Evolutionary conservation across 2,329 filamentous ascomycete genomes (phyloP), one percentile per base, ranked within the genome.

Genomic region (Mycosphaerella sp.): DNA sequence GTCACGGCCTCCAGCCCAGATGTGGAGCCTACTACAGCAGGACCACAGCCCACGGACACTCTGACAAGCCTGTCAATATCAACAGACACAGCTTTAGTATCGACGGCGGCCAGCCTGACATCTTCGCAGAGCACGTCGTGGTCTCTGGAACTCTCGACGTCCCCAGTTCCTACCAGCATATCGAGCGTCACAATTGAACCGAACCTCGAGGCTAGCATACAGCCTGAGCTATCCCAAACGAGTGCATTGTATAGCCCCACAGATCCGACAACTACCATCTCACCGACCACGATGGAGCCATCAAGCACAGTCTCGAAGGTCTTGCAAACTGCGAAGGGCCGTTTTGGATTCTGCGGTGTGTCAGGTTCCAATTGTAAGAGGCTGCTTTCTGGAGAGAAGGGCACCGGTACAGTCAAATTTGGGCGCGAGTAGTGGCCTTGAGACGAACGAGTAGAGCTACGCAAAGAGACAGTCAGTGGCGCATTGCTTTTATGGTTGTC

Each of bases 271-370:
- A 48, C 46, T 26, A 14, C 45, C 12, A 23, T 51, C 4, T 43
- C 48, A 2, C 31, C 48, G 1, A 51, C 39, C 1, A 51, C 48
- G 3, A 45, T 51, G n/a, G 48, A 51, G 40, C 48, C 48, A 7
- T 31, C 48, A 5, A 44, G 36, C 31, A 43, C 48, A 29, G 29
- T 26, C 34, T 44, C 38, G 34, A 51, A 45, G 9, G 40, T 32
- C 1, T 10, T 51, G 14, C 48, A 43, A 4, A 51, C 48, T 14
- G 39, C 31, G 6, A 14, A 32, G n/a, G 21, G 21, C 23, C 29
- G 31, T 31, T 44, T 51, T 21, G 48, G 48, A 0, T 51, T 43
- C 40, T 51, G 48, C 34, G 48, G 48, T 44, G 48, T 51, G 1
- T 23, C 39, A 6, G 48, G 48, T 4, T 48, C 46, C 23, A 48